Evolutionary conservation across 2,329 filamentous ascomycete genomes (phyloP).

Genomic region (Plenodomus tracheiphilus): DNA sequence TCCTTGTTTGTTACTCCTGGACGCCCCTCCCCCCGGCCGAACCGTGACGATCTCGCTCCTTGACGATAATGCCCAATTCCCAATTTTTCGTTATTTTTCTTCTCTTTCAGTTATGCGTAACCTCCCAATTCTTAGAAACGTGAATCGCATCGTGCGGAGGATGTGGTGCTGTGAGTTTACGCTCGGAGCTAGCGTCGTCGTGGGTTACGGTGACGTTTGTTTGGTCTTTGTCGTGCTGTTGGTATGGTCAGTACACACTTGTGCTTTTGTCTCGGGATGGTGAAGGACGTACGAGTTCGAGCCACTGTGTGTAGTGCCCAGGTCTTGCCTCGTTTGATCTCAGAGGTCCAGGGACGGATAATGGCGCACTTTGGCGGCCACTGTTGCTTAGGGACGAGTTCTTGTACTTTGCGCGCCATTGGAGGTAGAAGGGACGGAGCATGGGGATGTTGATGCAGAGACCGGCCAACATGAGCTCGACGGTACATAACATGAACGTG

Average conservation of each 20-base stretch:
- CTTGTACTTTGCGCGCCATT: slow-evolving; percentile 23
- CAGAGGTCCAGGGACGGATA: slow-evolving; percentile 9
- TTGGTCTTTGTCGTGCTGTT: slow-evolving; percentile 24
- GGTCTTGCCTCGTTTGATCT: slow-evolving; percentile 8
- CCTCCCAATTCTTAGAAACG: slow-evolving; percentile 19
- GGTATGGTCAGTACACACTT: too few species aligned
- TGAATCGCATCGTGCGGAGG: slow-evolving; percentile 17
- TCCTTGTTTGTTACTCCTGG: too few species aligned
- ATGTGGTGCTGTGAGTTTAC: slow-evolving; percentile 17
- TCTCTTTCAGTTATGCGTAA: slow-evolving; percentile 10
- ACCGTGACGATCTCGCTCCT: too few species aligned
- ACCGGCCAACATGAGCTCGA: slow-evolving; percentile 27
- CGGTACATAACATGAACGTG: slow-evolving; percentile 26
- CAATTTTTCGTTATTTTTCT: too few species aligned
- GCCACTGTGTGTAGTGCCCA: slow-evolving; percentile 23
- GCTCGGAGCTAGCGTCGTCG: slow-evolving; percentile 25
- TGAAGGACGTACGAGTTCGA: slow-evolving; percentile 20
- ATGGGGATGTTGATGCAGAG: slow-evolving; percentile 29
- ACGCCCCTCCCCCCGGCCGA: too few species aligned
- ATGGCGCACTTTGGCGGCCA: slow-evolving; percentile 6
- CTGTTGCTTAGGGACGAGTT: slow-evolving; percentile 7
- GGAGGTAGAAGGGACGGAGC: slow-evolving; percentile 26
- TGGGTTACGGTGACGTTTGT: slow-evolving; percentile 14
- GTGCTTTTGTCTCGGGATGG: too few species aligned
- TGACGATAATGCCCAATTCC: too few species aligned